Conservation (phyloP, 2,329 filamentous ascomycete species). For the Elsinoe australis region DNA sequence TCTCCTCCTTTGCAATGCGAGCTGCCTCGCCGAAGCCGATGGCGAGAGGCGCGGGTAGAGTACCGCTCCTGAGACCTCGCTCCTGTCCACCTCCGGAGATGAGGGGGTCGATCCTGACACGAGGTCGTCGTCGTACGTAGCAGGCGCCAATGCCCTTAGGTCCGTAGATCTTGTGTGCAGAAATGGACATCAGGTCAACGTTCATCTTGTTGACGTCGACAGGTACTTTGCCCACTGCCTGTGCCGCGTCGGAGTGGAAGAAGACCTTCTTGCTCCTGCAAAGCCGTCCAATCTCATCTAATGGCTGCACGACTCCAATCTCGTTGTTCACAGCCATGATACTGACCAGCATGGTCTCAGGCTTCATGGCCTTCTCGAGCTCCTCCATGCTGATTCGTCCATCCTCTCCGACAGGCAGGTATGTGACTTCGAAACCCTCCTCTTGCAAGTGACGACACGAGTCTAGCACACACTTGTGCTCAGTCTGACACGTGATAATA, state of each 20-base stretch:
- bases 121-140: slow-evolving; percentile 83
- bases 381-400: slow-evolving; percentile 80
- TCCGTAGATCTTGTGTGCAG: slow-evolving; percentile 96
- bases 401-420: slow-evolving; percentile 78
- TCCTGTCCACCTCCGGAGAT: slow-evolving; percentile 96
- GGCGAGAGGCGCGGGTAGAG: slow-evolving; percentile 76
- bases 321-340: slow-evolving; percentile 99
- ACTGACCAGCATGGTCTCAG: slow-evolving; percentile 85
- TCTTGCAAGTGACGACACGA: slow-evolving; percentile 95
- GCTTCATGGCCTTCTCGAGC: slow-evolving; percentile 79
- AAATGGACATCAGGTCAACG: slow-evolving; percentile 97
- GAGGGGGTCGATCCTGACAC: slow-evolving; percentile 89
- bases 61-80: slow-evolving; percentile 87
- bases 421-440: slow-evolving; percentile 95
- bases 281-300: slow-evolving; percentile 86
- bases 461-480: slow-evolving; percentile 98
- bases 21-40: slow-evolving; percentile 96
- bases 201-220: slow-evolving; percentile 97
- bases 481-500: slow-evolving; percentile 93
- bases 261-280: slow-evolving; percentile 90
- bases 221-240: slow-evolving; percentile 97
- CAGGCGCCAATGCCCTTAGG: slow-evolving; percentile 96
- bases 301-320: slow-evolving; percentile 95
- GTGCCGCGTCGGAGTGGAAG: slow-evolving; percentile 94
- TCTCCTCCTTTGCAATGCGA: slow-evolving; percentile 80